These are phyloP conservation scores for Boletellus deceptivus DNA, from an alignment of 1,284 basidiomycete species.

Conservation along the genomic window DNA sequence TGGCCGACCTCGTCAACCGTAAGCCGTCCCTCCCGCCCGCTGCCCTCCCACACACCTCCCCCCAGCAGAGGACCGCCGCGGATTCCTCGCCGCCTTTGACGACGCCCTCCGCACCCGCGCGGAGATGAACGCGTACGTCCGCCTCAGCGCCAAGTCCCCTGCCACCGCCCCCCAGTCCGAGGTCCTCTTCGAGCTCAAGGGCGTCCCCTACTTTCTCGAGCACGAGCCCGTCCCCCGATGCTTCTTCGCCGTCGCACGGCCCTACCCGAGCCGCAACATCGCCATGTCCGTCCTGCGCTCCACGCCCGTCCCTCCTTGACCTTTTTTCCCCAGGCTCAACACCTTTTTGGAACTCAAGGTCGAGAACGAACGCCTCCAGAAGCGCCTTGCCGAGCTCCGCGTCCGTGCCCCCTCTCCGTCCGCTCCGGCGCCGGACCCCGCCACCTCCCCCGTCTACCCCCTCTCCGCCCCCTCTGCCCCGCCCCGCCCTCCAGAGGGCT, in stretches of 20 bases:
- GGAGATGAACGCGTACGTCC: constrained; percentile 60
- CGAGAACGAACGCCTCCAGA: constrained; percentile 70
- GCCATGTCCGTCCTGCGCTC: constrained; percentile 53
- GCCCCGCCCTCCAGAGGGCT: constrained; percentile 9
- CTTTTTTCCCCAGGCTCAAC: constrained; percentile 54
- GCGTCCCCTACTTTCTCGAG: constrained; percentile 57
- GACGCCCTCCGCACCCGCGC: constrained; percentile 46
- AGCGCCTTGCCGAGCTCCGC: constrained; percentile 47
- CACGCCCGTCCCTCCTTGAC: constrained; percentile 10
- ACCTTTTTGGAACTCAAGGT: constrained; percentile 76
- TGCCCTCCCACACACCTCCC: constrained; percentile 1
- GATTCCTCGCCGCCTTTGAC: constrained; percentile 57
- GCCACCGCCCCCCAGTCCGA: constrained; percentile 36
- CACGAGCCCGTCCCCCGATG: constrained; percentile 46
- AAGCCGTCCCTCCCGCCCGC: constrained; percentile 15
- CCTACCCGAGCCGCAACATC: constrained; percentile 70
- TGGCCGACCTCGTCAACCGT: constrained; percentile 53
- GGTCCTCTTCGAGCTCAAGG: constrained; percentile 72
- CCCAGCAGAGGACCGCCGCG: constrained; percentile 59
- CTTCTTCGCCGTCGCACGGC: constrained; percentile 72
- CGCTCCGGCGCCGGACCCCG: constrained; percentile 12
- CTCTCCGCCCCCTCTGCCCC: constrained; percentile 11
- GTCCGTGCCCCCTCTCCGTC: constrained; percentile 25
- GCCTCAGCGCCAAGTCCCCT: constrained; percentile 45
- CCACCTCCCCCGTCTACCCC: constrained; percentile 21